phyloP scores from a whole-genome alignment of 169 alveolate genomes.

The Sarcocystis neurona region DNA sequence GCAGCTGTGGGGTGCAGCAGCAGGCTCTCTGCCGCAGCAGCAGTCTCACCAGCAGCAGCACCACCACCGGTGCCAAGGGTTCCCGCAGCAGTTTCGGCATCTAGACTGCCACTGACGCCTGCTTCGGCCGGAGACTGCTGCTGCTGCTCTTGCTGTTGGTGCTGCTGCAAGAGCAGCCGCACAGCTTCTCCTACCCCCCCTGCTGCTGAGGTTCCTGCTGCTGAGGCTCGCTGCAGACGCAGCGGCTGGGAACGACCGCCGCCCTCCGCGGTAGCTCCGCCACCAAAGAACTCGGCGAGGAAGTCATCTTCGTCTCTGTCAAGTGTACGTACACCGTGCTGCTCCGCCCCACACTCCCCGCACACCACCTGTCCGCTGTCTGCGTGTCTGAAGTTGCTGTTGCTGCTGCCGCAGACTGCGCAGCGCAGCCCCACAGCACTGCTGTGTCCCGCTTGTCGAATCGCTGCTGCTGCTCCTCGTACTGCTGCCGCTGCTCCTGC shows the following conservation, averaged over 20 bases:
- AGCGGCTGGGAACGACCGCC: neutral
- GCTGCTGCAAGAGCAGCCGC: neutral
- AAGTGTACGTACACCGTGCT: conserved; percentile 35
- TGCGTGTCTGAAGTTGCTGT: neutral
- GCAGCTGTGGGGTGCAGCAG: neutral
- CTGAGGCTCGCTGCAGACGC: neutral
- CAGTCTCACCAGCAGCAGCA: neutral
- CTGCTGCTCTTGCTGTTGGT: neutral
- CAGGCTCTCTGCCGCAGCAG: neutral
- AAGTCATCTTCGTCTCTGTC: conserved; percentile 22
- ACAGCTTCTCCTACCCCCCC: conserved; percentile 12
- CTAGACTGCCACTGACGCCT: too few species aligned
- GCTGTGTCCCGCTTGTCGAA: too few species aligned
- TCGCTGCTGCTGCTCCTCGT: too few species aligned
- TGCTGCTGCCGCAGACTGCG: conserved; percentile 11
- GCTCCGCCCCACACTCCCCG: conserved; percentile 19
- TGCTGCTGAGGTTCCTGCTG: neutral
- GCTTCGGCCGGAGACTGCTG: too few species aligned
- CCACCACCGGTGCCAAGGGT: neutral
- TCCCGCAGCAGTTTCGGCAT: too few species aligned
- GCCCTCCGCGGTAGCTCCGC: neutral
- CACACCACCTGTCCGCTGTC: conserved; percentile 5
- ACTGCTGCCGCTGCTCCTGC: too few species aligned
- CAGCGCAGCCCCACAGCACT: too few species aligned
- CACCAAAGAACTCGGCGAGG: neutral